phyloP scores from a whole-genome alignment of 2,329 filamentous ascomycete species.

The Fusarium begoniae region DNA sequence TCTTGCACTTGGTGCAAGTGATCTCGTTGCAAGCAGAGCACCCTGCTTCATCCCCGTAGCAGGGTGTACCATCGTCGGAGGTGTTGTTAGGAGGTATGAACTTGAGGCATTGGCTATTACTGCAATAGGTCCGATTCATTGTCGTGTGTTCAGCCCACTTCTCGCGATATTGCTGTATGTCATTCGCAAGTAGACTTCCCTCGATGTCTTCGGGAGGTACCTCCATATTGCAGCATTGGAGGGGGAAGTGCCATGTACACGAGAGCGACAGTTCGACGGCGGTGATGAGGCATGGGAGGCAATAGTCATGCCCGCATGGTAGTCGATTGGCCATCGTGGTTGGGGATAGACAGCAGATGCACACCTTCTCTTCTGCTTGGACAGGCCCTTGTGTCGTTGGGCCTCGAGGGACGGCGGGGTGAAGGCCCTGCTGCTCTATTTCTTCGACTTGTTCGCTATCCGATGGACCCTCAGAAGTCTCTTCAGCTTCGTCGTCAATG shows the following conservation, averaged over 20 bases:
- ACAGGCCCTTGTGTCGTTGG: neutral
- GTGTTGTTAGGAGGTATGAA: conserved; percentile 53
- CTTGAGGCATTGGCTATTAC: conserved; percentile 50
- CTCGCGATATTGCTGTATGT: neutral
- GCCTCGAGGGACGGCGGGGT: no score
- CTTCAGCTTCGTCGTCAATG: neutral
- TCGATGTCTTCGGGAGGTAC: conserved; percentile 50
- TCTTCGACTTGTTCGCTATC: neutral
- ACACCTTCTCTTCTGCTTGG: no score
- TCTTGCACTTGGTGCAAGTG: conserved; percentile 61
- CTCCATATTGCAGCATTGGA: conserved; percentile 57
- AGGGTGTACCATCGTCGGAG: neutral
- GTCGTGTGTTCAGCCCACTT: neutral
- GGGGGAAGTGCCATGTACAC: conserved; percentile 63
- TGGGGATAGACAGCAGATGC: no score
- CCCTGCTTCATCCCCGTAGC: neutral
- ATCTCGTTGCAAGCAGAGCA: neutral
- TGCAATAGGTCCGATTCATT: conserved; percentile 60
- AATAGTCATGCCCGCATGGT: conserved; percentile 60
- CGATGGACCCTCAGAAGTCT: neutral
- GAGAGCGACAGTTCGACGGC: conserved; percentile 54
- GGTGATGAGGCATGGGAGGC: conserved; percentile 54
- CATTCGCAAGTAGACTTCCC: conserved; percentile 45
- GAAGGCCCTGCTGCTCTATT: neutral
- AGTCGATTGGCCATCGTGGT: no score